These are phyloP conservation scores for Pythium phragmiticola DNA, from an alignment of 352 stramenopile species.

Conservation along the genomic window DNA sequence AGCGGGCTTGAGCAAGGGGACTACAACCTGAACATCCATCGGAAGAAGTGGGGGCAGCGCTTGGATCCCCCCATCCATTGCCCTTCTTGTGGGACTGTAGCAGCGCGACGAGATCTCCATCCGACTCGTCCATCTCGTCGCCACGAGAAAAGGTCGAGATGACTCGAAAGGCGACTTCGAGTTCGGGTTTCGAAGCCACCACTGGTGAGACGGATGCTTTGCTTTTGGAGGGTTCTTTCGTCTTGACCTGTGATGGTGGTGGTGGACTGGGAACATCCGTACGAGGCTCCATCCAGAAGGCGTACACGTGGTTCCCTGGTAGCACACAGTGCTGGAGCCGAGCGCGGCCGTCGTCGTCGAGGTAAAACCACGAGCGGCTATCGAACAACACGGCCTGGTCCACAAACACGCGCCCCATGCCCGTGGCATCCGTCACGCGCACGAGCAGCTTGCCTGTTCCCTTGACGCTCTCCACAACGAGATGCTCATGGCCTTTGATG, in stretches of 20 bases:
- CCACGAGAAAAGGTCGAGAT: slow-evolving; percentile 19
- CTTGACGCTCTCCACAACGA: slow-evolving; percentile 52
- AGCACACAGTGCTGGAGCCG: slow-evolving; percentile 44
- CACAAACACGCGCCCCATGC: slow-evolving; percentile 47
- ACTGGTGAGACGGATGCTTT: background rate
- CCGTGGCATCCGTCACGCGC: slow-evolving; percentile 53
- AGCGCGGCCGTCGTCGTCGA: slow-evolving; percentile 36
- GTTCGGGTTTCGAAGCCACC: slow-evolving; percentile 1
- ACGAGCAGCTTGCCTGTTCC: slow-evolving; percentile 58
- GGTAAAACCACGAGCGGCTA: slow-evolving; percentile 64
- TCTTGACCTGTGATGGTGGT: background rate
- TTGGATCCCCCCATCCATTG: slow-evolving; percentile 18
- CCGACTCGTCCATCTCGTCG: slow-evolving; percentile 16
- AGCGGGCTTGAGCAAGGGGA: background rate
- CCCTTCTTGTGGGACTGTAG: slow-evolving; percentile 21
- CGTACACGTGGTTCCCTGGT: slow-evolving; percentile 61
- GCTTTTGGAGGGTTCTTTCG: background rate
- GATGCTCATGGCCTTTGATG: slow-evolving; percentile 50
- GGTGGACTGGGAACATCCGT: slow-evolving; percentile 6
- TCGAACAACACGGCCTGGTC: slow-evolving; percentile 66
- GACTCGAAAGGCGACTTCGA: slow-evolving; percentile 32
- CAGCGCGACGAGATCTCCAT: slow-evolving; percentile 11
- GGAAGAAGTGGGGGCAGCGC: too few relatives aligned
- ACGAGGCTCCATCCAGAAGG: slow-evolving; percentile 62
- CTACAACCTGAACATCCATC: background rate